phyloP scores from a whole-genome alignment of 2,329 filamentous ascomycete species.

The Leptosphaerulina australis region DNA sequence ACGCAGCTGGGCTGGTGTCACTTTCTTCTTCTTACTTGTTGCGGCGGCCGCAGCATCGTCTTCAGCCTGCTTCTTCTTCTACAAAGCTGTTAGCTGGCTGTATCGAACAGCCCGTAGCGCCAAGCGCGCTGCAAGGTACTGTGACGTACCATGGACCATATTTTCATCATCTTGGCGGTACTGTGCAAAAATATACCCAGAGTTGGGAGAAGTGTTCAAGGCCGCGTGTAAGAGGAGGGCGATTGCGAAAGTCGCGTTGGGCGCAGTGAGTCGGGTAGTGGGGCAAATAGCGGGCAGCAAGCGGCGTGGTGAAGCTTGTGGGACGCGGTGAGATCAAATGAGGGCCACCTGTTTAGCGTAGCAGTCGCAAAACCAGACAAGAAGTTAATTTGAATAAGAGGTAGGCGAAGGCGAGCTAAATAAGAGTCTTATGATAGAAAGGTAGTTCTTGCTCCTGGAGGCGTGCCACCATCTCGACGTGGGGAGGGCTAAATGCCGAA shows the following conservation, averaged over 20 bases:
- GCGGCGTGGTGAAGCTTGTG: conserved; percentile 9
- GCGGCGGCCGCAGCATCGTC: conserved; percentile 83
- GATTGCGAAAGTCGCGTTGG: conserved; percentile 17
- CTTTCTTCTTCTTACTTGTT: conserved; percentile 94
- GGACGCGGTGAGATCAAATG: background rate
- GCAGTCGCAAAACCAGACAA: background rate
- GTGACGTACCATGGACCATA: conserved; percentile 90
- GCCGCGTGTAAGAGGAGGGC: conserved; percentile 26
- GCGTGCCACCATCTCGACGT: conserved; percentile 14
- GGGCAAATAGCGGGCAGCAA: conserved; percentile 21
- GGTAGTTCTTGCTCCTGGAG: conserved; percentile 10
- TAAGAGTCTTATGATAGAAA: background rate
- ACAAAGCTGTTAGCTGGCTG: conserved; percentile 37
- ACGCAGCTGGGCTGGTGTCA: conserved; percentile 91
- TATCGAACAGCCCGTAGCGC: background rate
- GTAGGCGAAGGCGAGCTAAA: background rate
- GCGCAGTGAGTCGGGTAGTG: conserved; percentile 21
- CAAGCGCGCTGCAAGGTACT: background rate
- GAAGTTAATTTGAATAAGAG: background rate
- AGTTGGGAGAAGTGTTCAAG: conserved; percentile 6
- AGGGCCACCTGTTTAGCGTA: background rate
- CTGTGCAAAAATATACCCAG: conserved; percentile 20
- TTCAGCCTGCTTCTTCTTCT: conserved; percentile 93
- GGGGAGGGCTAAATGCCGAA: conserved; percentile 3
- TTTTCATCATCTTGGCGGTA: conserved; percentile 84